Conservation (phyloP, 2,329 filamentous ascomycete species). For the Laburnicola sp. region DNA sequence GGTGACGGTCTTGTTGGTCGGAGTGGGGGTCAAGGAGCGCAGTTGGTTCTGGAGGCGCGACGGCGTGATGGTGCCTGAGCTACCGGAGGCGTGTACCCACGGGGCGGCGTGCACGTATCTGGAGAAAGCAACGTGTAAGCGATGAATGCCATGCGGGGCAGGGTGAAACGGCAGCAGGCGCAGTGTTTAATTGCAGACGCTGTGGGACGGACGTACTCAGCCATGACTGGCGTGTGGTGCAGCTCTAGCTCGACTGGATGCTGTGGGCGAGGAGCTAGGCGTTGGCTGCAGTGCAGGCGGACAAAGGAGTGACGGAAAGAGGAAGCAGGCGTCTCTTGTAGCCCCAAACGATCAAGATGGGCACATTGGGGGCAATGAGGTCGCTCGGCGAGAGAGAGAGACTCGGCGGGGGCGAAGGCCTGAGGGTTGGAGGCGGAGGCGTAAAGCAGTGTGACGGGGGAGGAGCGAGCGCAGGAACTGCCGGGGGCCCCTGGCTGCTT, state of each 20-base stretch:
- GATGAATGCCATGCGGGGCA: not conserved
- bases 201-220: conserved; percentile 29
- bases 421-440: not conserved
- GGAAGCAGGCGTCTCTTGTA: conserved; percentile 7
- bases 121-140: conserved; percentile 18
- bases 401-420: not conserved
- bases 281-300: conserved; percentile 14
- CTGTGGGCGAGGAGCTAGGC: conserved; percentile 11
- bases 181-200: conserved; percentile 8
- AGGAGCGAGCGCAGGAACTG: conserved; percentile 1
- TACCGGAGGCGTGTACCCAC: conserved; percentile 35
- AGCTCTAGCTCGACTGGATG: conserved; percentile 5
- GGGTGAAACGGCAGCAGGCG: conserved; percentile 1
- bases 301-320: conserved; percentile 43
- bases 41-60: conserved; percentile 35
- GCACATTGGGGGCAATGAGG: conserved; percentile 14
- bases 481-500: not conserved
- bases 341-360: conserved; percentile 11
- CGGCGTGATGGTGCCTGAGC: conserved; percentile 39
- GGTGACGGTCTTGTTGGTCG: conserved; percentile 42
- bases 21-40: conserved; percentile 41
- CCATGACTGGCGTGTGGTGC: conserved; percentile 23
- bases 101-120: conserved; percentile 42
- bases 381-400: conserved; percentile 2
- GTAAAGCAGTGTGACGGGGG: conserved; percentile 5